phyloP scores from a whole-genome alignment of 805 yeast species.

The Limtongia smithiae region DNA sequence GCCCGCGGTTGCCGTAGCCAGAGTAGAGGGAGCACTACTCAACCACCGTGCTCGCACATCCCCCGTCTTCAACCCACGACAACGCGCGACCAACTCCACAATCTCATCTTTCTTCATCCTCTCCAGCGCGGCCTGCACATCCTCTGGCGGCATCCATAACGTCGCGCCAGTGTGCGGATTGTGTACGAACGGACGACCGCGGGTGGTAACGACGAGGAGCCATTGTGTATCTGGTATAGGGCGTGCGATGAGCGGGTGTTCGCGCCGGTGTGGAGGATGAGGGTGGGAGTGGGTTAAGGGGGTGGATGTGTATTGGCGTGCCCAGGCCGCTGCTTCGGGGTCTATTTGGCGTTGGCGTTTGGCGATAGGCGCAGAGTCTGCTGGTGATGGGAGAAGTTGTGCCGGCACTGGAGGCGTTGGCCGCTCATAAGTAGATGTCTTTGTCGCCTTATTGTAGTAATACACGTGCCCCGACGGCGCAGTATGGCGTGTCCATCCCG shows the following conservation, averaged over 20 bases:
- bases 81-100: conserved; percentile 39
- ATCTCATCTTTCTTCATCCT: conserved; percentile 36
- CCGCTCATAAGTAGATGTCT: conserved; percentile 41
- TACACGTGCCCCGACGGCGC: conserved; percentile 43
- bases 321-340: not conserved
- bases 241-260: conserved; percentile 13
- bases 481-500: conserved; percentile 40
- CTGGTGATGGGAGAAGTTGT: not conserved
- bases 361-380: not conserved
- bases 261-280: conserved; percentile 13
- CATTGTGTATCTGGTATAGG: conserved; percentile 35
- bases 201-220: conserved; percentile 43
- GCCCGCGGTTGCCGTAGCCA: no score
- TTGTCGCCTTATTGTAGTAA: conserved; percentile 41
- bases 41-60: conserved; percentile 1
- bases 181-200: conserved; percentile 45
- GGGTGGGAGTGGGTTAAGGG: not conserved
- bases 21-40: not conserved
- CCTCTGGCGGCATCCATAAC: conserved; percentile 40
- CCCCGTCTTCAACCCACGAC: conserved; percentile 38
- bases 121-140: conserved; percentile 33
- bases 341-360: not conserved
- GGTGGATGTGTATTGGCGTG: conserved; percentile 1
- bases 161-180: conserved; percentile 36
- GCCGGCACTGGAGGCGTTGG: conserved; percentile 31